phyloP scores from a whole-genome alignment of 192 early-diverging fungal genomes.

The Powellomyces hirtus region DNA sequence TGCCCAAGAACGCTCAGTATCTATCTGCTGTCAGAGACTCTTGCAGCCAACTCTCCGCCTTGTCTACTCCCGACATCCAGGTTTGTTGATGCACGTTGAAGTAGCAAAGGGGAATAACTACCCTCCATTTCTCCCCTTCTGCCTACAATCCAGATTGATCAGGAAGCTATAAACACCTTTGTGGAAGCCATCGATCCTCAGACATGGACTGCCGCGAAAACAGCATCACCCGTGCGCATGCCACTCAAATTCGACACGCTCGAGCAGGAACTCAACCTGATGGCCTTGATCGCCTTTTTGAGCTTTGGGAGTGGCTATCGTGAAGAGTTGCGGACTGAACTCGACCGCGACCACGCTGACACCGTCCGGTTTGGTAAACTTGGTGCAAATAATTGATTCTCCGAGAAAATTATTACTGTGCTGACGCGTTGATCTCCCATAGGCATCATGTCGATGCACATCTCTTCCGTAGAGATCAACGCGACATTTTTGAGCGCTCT shows the following conservation, averaged over 20 bases:
- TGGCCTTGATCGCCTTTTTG: constrained; percentile 71
- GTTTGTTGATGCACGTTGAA: too few relatives aligned
- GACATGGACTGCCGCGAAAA: not conserved
- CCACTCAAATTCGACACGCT: constrained; percentile 75
- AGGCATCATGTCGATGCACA: constrained; percentile 81
- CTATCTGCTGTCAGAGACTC: too few relatives aligned
- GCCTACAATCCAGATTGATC: not conserved
- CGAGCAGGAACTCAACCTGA: constrained; percentile 75
- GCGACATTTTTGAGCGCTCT: constrained; percentile 62
- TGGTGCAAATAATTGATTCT: not conserved
- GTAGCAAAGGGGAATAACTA: too few relatives aligned
- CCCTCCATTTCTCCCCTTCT: too few relatives aligned
- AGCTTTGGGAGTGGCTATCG: constrained; percentile 78
- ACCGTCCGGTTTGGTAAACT: constrained; percentile 48
- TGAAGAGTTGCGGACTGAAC: constrained; percentile 58
- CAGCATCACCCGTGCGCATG: constrained; percentile 36
- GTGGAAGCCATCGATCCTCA: not conserved
- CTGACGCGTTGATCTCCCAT: constrained; percentile 11
- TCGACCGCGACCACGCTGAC: constrained; percentile 70
- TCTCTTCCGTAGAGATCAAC: constrained; percentile 61
- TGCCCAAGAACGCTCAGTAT: too few relatives aligned
- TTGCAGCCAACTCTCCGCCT: too few relatives aligned
- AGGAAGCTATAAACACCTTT: not conserved
- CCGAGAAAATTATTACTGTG: not conserved
- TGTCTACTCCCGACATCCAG: too few relatives aligned